phyloP scores from a whole-genome alignment of 441 rosid species.

The Populus trichocarpa region DNA sequence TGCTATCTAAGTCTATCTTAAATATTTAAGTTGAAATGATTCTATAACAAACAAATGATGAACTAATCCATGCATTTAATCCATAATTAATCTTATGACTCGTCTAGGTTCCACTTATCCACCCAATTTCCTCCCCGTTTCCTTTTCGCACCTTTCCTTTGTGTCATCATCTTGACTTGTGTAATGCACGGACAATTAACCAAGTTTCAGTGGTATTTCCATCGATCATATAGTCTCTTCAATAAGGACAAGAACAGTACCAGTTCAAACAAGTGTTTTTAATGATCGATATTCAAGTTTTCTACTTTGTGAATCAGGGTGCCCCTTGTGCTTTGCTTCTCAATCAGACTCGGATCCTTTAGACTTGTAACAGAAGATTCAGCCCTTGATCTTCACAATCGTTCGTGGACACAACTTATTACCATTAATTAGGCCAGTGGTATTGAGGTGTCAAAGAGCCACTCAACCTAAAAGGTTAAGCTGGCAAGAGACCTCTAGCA shows the following conservation, averaged over 20 bases:
- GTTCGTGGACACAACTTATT: neutral
- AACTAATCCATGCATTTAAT: neutral
- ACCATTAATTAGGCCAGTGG: neutral
- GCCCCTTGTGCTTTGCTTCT: too few species aligned
- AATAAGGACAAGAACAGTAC: neutral
- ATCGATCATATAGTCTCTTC: neutral
- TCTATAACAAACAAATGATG: neutral
- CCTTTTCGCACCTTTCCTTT: neutral
- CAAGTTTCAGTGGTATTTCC: neutral
- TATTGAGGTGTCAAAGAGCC: neutral
- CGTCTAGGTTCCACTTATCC: conserved; percentile 3
- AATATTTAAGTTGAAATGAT: too few species aligned
- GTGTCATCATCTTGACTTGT: conserved; percentile 8
- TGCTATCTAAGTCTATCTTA: too few species aligned
- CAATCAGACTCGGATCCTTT: too few species aligned
- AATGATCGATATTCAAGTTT: too few species aligned
- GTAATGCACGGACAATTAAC: conserved; percentile 2
- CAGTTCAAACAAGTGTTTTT: neutral
- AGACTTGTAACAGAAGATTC: neutral
- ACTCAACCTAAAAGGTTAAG: neutral
- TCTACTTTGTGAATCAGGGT: too few species aligned
- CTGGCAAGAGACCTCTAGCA: neutral
- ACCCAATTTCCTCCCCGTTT: neutral
- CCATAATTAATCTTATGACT: too few species aligned
- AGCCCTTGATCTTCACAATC: neutral